These are phyloP conservation scores for Penicillium sp. DNA, from an alignment of 2,329 filamentous ascomycete genomes.

Conservation along the genomic window DNA sequence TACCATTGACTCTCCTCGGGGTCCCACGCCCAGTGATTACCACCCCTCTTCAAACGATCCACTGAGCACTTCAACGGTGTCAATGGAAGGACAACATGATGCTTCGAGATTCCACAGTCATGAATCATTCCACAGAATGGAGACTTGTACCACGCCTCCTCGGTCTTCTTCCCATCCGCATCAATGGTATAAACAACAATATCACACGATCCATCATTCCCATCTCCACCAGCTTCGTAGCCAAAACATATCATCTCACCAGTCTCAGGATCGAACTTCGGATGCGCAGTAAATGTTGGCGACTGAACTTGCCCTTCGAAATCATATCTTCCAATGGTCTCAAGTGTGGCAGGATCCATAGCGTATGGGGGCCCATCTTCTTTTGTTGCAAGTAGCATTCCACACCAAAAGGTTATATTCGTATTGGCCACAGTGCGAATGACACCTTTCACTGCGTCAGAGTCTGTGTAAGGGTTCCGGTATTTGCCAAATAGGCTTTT, in stretches of 20 bases:
- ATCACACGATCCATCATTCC: slow-evolving; percentile 38
- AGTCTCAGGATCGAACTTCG: not conserved
- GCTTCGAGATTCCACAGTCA: slow-evolving; percentile 50
- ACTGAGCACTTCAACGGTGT: not conserved
- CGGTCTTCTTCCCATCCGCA: slow-evolving; percentile 43
- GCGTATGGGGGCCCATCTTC: not conserved
- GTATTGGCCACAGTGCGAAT: not conserved
- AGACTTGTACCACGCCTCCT: slow-evolving; percentile 52
- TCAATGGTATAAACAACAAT: slow-evolving; percentile 51
- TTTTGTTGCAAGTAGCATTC: not conserved
- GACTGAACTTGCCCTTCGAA: not conserved
- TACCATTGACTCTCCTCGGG: not conserved
- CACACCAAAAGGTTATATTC: not conserved
- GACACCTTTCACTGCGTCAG: not conserved
- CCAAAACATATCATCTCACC: not conserved
- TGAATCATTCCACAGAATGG: slow-evolving; percentile 57
- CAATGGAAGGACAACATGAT: slow-evolving; percentile 30
- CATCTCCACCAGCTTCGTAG: slow-evolving; percentile 41
- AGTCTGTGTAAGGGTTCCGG: slow-evolving; percentile 54
- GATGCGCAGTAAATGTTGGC: not conserved
- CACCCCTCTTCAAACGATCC: not conserved
- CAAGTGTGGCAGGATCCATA: not conserved
- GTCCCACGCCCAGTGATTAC: not conserved
- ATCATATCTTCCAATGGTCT: not conserved
- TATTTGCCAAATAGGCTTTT: slow-evolving; percentile 55